phyloP scores from a whole-genome alignment of 202 grass and related monocot species.

The Setaria viridis region DNA sequence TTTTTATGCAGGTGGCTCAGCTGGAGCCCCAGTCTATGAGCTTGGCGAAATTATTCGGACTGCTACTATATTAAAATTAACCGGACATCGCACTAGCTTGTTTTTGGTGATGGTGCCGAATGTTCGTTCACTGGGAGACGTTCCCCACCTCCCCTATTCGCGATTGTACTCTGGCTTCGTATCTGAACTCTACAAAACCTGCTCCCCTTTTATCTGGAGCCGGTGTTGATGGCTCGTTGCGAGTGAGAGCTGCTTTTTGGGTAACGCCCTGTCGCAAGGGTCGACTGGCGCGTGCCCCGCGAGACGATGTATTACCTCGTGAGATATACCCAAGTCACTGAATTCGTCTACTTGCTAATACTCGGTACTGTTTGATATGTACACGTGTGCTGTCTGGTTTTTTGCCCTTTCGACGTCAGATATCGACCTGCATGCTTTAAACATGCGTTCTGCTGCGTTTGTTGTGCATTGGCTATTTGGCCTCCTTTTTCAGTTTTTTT shows the following conservation, averaged over 20 bases:
- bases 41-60: neutral
- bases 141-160: neutral
- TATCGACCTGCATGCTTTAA: neutral
- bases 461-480: neutral
- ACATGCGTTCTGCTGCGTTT: neutral
- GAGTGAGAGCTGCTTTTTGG: neutral
- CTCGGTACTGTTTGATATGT: neutral
- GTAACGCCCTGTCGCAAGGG: constrained; percentile 22
- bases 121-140: constrained; percentile 34
- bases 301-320: neutral
- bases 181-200: neutral
- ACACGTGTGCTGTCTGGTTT: neutral
- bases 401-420: neutral
- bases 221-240: neutral
- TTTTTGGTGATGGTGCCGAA: constrained; percentile 44
- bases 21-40: neutral
- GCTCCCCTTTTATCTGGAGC: constrained; percentile 17
- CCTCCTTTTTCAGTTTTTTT: too few relatives aligned
- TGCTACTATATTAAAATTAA: constrained; percentile 18
- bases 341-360: neutral
- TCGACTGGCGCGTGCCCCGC: constrained; percentile 12
- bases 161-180: neutral
- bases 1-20: constrained; percentile 31
- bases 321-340: neutral
- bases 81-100: constrained; percentile 33